Conservation (phyloP, 2,329 filamentous ascomycete genomes). For the Graphiopsis chlorocephala region DNA sequence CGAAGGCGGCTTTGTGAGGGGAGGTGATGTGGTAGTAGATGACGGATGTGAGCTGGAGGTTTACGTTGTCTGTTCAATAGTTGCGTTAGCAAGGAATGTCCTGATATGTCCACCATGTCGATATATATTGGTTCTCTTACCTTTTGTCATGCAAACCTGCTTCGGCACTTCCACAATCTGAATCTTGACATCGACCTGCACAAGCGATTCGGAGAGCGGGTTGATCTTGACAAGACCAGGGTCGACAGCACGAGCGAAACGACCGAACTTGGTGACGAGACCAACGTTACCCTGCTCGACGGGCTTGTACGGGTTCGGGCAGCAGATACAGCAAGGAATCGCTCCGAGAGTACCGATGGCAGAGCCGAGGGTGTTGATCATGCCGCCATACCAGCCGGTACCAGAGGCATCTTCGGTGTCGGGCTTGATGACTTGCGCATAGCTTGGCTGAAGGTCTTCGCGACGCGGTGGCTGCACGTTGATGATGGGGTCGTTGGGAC, state of each 20-base stretch:
- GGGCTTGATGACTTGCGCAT: conserved; percentile 61
- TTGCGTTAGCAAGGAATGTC: not conserved
- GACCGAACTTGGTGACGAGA: conserved; percentile 90
- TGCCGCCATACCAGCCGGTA: conserved; percentile 76
- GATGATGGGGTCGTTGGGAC: conserved; percentile 35
- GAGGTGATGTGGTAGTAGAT: conserved; percentile 98
- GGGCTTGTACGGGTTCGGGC: conserved; percentile 93
- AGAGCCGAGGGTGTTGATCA: conserved; percentile 77
- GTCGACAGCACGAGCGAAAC: conserved; percentile 93
- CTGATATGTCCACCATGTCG: not conserved
- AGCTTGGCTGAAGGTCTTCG: conserved; percentile 77
- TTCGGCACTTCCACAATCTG: conserved; percentile 96
- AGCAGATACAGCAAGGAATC: conserved; percentile 85
- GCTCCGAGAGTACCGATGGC: conserved; percentile 77
- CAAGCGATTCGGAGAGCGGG: conserved; percentile 83
- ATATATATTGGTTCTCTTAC: not conserved
- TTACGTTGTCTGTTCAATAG: conserved; percentile 72
- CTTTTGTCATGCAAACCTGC: conserved; percentile 97
- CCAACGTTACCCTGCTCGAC: conserved; percentile 89
- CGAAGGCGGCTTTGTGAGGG: conserved; percentile 95
- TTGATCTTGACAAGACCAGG: conserved; percentile 97
- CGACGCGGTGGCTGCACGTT: conserved; percentile 74
- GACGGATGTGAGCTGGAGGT: conserved; percentile 86
- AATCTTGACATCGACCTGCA: conserved; percentile 97
- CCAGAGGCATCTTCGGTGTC: conserved; percentile 62